Percentiles rank a stretch among this genome's conserved stretches.
Evolutionary conservation across 495 filamentous ascomycete species (phyloP).

Genomic region (Penicillium simplicissimum): DNA sequence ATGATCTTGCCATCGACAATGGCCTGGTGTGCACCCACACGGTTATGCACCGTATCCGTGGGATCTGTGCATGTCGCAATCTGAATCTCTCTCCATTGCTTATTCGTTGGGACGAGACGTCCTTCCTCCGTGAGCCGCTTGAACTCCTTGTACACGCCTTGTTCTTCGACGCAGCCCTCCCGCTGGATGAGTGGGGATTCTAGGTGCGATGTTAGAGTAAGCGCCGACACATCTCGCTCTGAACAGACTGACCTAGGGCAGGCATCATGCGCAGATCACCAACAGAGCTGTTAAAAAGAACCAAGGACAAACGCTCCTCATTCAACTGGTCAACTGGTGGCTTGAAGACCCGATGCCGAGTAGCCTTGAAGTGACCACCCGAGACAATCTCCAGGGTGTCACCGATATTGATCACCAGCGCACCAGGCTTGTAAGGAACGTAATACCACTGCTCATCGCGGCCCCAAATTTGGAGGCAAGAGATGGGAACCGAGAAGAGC

Average conservation of each 20-base stretch:
- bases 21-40: constrained; percentile 39
- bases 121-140: constrained; percentile 35
- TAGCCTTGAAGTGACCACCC: constrained; percentile 52
- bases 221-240: too few species aligned
- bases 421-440: constrained; percentile 45
- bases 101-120: constrained; percentile 40
- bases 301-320: constrained; percentile 43
- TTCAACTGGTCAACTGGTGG: constrained; percentile 43
- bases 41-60: constrained; percentile 36
- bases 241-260: constrained; percentile 24
- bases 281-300: constrained; percentile 45
- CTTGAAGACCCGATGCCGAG: constrained; percentile 44
- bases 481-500: constrained; percentile 47
- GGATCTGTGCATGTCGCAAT: constrained; percentile 44
- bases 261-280: constrained; percentile 41
- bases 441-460: constrained; percentile 45
- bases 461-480: constrained; percentile 46
- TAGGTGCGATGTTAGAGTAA: constrained; percentile 8
- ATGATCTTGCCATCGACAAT: constrained; percentile 44
- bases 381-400: constrained; percentile 49
- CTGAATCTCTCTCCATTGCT: constrained; percentile 44
- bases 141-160: constrained; percentile 44
- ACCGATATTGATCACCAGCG: constrained; percentile 49
- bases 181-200: constrained; percentile 42
- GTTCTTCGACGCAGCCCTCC: constrained; percentile 43